Percentiles rank a stretch among this genome's conserved stretches.
phyloP scores from a whole-genome alignment of 306 rosid species.

The Vigna unguiculata region DNA sequence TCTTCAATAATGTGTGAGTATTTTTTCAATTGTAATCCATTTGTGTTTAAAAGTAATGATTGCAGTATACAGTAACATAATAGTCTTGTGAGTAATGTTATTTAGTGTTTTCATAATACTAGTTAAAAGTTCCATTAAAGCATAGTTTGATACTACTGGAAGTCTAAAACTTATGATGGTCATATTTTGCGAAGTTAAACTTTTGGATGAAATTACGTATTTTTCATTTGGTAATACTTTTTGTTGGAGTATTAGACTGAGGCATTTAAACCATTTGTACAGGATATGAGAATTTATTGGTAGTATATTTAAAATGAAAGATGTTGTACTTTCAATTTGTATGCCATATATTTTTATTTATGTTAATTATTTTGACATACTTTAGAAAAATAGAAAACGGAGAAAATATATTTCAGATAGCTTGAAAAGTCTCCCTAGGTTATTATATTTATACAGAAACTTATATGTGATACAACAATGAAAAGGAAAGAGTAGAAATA shows the following conservation, averaged over 20 bases:
- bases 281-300: background rate
- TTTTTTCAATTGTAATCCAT: constrained; percentile 38
- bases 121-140: constrained; percentile 15
- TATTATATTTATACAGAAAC: no score
- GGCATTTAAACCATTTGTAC: background rate
- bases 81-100: background rate
- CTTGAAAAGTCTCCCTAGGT: no score
- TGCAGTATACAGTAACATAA: background rate
- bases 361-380: background rate
- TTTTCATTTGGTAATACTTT: constrained; percentile 12
- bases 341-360: background rate
- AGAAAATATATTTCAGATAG: no score
- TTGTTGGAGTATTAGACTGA: background rate
- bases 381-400: no score
- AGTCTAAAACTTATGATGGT: background rate
- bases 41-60: background rate
- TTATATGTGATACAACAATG: no score
- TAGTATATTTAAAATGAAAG: background rate
- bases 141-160: constrained; percentile 10
- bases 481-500: no score
- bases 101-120: constrained; percentile 10
- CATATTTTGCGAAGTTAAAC: background rate
- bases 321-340: background rate
- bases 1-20: constrained; percentile 86
- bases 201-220: background rate